Percentiles rank a stretch among this genome's conserved stretches.
Conservation (phyloP, 2,329 filamentous ascomycete genomes). For the Talaromyces sp. region DNA sequence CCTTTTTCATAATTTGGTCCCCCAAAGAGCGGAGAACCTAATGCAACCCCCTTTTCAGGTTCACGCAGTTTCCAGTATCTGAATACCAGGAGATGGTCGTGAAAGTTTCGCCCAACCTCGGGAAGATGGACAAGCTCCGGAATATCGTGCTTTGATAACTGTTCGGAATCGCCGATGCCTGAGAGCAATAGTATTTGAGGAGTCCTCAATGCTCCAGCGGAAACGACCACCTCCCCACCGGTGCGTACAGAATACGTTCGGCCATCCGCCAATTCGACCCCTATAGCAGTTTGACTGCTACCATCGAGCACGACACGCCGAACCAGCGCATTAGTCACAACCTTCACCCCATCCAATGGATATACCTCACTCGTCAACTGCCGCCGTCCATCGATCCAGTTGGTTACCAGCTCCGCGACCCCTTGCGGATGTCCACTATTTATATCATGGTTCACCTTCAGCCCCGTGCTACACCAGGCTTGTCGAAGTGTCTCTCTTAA, state of each 20-base stretch:
- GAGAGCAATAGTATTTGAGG: conserved; percentile 65
- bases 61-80: conserved; percentile 12
- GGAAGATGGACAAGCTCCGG: conserved; percentile 55
- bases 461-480: not conserved
- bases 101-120: conserved; percentile 53
- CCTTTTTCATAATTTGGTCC: conserved; percentile 6
- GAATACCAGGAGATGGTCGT: conserved; percentile 10
- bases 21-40: conserved; percentile 9
- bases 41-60: conserved; percentile 5
- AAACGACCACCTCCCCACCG: conserved; percentile 14
- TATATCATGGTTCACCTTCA: not conserved
- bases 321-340: not conserved
- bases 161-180: conserved; percentile 58
- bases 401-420: not conserved
- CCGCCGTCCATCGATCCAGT: not conserved
- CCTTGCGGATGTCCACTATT: not conserved
- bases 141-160: conserved; percentile 57
- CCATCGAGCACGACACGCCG: conserved; percentile 10
- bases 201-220: conserved; percentile 25
- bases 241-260: not conserved
- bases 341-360: not conserved
- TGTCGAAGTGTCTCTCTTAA: not conserved
- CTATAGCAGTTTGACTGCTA: not conserved
- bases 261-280: conserved; percentile 3
- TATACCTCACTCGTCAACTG: not conserved